These are phyloP conservation scores for Pelargonium citronellum DNA, from an alignment of 441 rosid species.

Conservation along the genomic window DNA sequence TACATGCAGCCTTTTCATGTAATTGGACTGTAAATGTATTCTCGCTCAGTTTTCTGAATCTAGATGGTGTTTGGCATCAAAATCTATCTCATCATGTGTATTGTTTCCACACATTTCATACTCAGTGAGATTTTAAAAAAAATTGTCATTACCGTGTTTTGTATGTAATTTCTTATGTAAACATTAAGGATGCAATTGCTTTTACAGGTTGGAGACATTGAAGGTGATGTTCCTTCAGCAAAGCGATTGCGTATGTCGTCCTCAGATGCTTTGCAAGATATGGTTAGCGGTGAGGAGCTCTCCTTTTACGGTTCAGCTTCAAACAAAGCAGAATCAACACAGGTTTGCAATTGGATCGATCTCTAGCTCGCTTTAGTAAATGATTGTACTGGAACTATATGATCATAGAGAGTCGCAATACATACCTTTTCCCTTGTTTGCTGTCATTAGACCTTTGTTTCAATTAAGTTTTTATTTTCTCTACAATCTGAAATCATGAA, in stretches of 20 bases:
- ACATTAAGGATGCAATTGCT: slow-evolving; percentile 10
- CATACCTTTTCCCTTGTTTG: neutral
- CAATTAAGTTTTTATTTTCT: neutral
- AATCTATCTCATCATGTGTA: neutral
- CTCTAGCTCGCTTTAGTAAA: neutral
- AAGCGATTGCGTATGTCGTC: slow-evolving; percentile 79
- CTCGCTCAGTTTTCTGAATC: neutral
- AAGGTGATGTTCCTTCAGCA: slow-evolving; percentile 63
- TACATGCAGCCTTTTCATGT: slow-evolving; percentile 2
- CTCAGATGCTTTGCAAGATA: slow-evolving; percentile 88
- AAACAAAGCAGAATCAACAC: slow-evolving; percentile 73
- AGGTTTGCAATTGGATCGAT: slow-evolving; percentile 44
- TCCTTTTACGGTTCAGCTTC: slow-evolving; percentile 72
- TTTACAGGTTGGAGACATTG: slow-evolving; percentile 86
- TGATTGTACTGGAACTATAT: neutral
- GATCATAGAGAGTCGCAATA: neutral
- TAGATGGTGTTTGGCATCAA: neutral
- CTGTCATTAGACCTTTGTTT: neutral
- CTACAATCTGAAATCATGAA: slow-evolving; percentile 4
- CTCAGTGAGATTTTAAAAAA: slow-evolving; percentile 1
- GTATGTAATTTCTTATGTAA: slow-evolving; percentile 1
- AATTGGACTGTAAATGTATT: neutral
- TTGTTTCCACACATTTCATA: slow-evolving; percentile 14
- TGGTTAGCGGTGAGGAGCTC: slow-evolving; percentile 86
- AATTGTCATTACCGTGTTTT: neutral